Percentiles rank a stretch among this genome's conserved stretches.
These are phyloP conservation scores for Ophiostoma ips DNA, from an alignment of 2,329 filamentous ascomycete species.

Conservation along the genomic window DNA sequence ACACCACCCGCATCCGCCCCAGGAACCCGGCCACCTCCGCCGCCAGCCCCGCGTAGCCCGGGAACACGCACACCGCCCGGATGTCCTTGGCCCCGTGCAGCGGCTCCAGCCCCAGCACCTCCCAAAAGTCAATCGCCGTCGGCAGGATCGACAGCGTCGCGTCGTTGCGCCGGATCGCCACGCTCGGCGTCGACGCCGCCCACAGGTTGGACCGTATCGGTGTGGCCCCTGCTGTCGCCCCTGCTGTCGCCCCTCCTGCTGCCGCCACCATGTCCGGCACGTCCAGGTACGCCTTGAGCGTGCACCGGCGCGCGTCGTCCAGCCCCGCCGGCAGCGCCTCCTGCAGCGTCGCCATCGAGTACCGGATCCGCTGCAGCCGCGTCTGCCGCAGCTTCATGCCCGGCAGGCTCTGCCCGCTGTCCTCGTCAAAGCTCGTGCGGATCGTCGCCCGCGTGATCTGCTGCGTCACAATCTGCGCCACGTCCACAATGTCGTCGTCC, in stretches of 20 bases:
- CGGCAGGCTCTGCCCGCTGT: constrained; percentile 25
- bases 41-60: constrained; percentile 47
- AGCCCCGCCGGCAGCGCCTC: constrained; percentile 30
- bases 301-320: constrained; percentile 26
- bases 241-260: constrained; percentile 33
- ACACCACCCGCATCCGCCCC: constrained; percentile 52
- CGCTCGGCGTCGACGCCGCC: constrained; percentile 51
- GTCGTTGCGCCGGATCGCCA: constrained; percentile 59
- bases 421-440: constrained; percentile 8
- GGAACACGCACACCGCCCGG: constrained; percentile 55
- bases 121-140: constrained; percentile 67
- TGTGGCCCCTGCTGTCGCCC: constrained; percentile 23
- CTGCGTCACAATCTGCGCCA: constrained; percentile 59
- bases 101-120: constrained; percentile 61
- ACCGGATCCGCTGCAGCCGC: constrained; percentile 29
- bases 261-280: constrained; percentile 42
- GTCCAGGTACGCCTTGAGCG: constrained; percentile 37
- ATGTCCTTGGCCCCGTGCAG: constrained; percentile 59
- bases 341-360: constrained; percentile 34
- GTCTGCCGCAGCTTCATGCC: constrained; percentile 24
- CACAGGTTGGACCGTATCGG: constrained; percentile 38
- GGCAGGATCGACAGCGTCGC: constrained; percentile 59
- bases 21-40: constrained; percentile 51
- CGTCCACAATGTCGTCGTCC: constrained; percentile 49
- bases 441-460: constrained; percentile 36